Base-by-base conservation (phyloP, 2,329 filamentous ascomycete genomes). In the Pleoardoris graminearum region DNA sequence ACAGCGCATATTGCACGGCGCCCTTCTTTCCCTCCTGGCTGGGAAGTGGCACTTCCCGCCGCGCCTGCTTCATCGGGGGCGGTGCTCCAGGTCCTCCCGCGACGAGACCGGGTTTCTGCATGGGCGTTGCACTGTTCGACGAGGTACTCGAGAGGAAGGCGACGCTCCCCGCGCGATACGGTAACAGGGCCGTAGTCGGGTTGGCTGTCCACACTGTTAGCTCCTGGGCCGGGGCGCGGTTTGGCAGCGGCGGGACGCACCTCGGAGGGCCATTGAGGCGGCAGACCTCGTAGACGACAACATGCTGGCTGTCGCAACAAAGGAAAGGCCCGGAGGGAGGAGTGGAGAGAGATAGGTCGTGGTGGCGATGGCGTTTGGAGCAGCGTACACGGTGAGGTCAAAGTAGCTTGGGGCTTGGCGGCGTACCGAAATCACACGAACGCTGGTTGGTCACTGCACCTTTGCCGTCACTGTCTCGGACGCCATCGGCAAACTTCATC, bases 1-100 rank as follows among this genome's bases (percentile, higher is more conserved):
- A 93, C 89, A 95, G 81, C 60, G 89, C 90, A 75, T 91, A 93
- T 85, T 95, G 89, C 67, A 93, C 80, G 54, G 85, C 84, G 65
- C 89, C 86, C 80, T 93, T 90, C 76, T 87, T 90, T 60, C 81
- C 81, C 76, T 91, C 87, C 77, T 95, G 86, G 74, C 88, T 92
- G 59, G 88, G 79, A 54, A 94, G 80, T 58, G 85, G 86, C 51
- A 94, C 89, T 77, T 93, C 88, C 54, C 68, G 68, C 71, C 82
- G 83, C 65, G 85, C 84, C 65, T 79, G 78, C 67, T 81, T 82
- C 76, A 81, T 76, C 33, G 79, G 77, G 32, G 75, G 75, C 51
- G 78, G 77, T 62, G 75, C 78, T 70, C 76, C 79, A 70, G 77
- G 81, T 72, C 70, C 85, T 63, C 76, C 82, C 72, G 71, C 71